Base-by-base conservation (phyloP, 2,329 filamentous ascomycete species). In the Clathrospora elynae region DNA sequence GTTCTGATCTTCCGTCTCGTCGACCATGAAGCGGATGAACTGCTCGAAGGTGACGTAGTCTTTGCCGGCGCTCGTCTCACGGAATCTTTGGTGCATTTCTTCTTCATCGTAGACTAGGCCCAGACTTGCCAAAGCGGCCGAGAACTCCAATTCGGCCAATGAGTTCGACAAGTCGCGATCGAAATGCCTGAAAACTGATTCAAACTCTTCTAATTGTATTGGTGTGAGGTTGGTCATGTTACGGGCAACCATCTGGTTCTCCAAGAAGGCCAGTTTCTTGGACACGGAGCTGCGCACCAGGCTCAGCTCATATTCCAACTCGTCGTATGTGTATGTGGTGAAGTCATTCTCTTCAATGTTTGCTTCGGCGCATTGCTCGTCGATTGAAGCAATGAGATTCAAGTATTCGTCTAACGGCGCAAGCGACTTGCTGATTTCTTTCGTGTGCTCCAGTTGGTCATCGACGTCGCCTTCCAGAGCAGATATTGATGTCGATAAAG, bases 261-360 rank as follows among this genome's bases (percentile, higher is more conserved):
- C 92, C 41, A 99, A 77, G 75, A 99, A 99, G 29, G 88, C 86
- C 42, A 97, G 82, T 73, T 99, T 99, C 78, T 97, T 99, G 53
- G 90, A 87, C 18, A 97, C 92, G 8, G 88, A 93, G 19, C 88
- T 86, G 67, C 90, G 91, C 43, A 97, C 93, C 19, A 99, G 80
- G 11, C 89, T 85, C 45, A 97, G 80, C 73, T 99, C 93, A 73
- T 99, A 99, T 47, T 85, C 84, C 28, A 99, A 80, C 72, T 99
- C 93, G 66, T 99, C 93, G 69, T 97, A 93, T 7, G 92, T 96
- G 73, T 97, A 97, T 6, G 92, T 97, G n/a, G 93, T 99, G 71
- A 93, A 97, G 75, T 99, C 93, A 71, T 99, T 99, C 65, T 99
- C 93, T 71, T 99, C 93, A 53, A 99, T 96, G 68, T 99, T 97